Evolutionary conservation across 2,329 filamentous ascomycete species (phyloP).

Genomic region (Fusarium burgessii): DNA sequence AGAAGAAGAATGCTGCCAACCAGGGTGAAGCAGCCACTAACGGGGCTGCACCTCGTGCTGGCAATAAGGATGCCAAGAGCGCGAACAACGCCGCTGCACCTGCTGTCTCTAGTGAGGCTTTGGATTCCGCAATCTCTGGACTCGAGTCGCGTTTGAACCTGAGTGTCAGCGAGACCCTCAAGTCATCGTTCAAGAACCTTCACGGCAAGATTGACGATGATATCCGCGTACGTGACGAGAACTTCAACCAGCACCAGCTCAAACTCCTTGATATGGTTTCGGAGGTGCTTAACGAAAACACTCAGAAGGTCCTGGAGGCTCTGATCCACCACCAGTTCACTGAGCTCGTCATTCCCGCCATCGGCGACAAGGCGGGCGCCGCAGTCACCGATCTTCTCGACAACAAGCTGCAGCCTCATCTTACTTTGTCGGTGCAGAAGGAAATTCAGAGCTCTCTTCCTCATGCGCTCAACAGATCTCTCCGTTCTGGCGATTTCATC

Average conservation of each 20-base stretch:
- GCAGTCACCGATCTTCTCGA: conserved; percentile 79
- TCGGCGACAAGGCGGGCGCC: conserved; percentile 75
- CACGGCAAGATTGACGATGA: conserved; percentile 76
- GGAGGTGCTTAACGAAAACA: conserved; percentile 71
- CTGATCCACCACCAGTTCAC: conserved; percentile 84
- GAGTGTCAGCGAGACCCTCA: conserved; percentile 64
- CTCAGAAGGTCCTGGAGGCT: conserved; percentile 77
- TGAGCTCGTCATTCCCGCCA: conserved; percentile 78
- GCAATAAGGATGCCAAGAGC: conserved; percentile 53
- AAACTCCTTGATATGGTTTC: conserved; percentile 69
- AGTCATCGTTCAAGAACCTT: conserved; percentile 70
- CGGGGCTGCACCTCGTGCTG: conserved; percentile 53
- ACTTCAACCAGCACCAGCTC: conserved; percentile 65
- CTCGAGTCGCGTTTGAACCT: conserved; percentile 65
- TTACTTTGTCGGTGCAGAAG: conserved; percentile 75
- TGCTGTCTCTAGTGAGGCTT: conserved; percentile 58
- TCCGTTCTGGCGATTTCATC: conserved; percentile 80
- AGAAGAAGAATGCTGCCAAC: conserved; percentile 71
- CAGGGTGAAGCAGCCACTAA: conserved; percentile 61
- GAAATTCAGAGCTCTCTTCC: conserved; percentile 81
- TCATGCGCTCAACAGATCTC: conserved; percentile 61
- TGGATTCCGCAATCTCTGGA: conserved; percentile 66
- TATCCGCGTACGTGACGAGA: conserved; percentile 62
- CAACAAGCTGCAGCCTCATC: conserved; percentile 72
- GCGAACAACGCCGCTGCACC: conserved; percentile 37